These are phyloP conservation scores for Allantophomopsis lycopodina DNA, from an alignment of 2,329 filamentous ascomycete species.

Conservation along the genomic window DNA sequence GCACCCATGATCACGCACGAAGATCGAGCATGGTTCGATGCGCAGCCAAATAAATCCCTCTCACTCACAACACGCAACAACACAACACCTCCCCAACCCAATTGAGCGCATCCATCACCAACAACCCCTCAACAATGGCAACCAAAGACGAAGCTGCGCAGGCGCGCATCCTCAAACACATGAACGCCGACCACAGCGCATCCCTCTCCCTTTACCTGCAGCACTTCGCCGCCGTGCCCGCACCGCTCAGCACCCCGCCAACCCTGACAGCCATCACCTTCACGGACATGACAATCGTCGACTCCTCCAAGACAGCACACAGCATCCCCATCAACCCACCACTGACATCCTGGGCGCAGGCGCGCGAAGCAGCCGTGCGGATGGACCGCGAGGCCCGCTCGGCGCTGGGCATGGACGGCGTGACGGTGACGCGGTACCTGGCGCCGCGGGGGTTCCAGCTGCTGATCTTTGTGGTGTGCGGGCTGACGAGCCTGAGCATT, in stretches of 20 bases:
- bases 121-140: not conserved
- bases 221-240: constrained; percentile 48
- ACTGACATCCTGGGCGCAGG: constrained; percentile 52
- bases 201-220: constrained; percentile 69
- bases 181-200: constrained; percentile 71
- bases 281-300: constrained; percentile 43
- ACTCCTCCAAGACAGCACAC: constrained; percentile 30
- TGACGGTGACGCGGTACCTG: constrained; percentile 36
- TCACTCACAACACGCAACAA: too few relatives aligned
- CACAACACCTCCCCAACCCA: too few relatives aligned
- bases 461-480: not conserved
- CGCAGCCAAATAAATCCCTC: too few relatives aligned
- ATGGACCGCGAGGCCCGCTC: constrained; percentile 51
- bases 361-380: constrained; percentile 55
- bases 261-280: constrained; percentile 53
- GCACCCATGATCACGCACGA: too few relatives aligned
- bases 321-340: constrained; percentile 56
- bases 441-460: constrained; percentile 19
- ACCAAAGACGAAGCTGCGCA: constrained; percentile 31
- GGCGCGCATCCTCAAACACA: constrained; percentile 60
- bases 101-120: too few relatives aligned
- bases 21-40: too few relatives aligned
- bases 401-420: constrained; percentile 44
- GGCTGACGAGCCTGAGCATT: constrained; percentile 18
- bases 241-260: constrained; percentile 39